Evolutionary conservation across 2,329 filamentous ascomycete genomes (phyloP).

Genomic region (Fusarium haematococcum): DNA sequence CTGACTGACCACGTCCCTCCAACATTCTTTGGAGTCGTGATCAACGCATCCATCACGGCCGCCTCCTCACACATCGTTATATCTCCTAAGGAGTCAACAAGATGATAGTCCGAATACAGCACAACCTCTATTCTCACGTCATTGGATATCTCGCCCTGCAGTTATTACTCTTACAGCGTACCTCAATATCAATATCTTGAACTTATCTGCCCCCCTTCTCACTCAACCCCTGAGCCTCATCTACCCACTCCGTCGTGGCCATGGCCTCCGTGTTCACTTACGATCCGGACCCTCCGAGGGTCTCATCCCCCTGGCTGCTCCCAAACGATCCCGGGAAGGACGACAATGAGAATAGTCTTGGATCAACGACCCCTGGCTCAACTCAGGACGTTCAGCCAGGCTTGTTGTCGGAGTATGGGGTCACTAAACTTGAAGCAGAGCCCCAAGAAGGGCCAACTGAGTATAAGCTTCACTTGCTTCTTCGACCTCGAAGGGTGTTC

Average conservation of each 20-base stretch:
- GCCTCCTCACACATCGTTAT: constrained; percentile 11
- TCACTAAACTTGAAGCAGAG: constrained; percentile 86
- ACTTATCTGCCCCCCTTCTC: background rate
- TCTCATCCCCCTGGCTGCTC: constrained; percentile 89
- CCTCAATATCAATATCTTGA: constrained; percentile 36
- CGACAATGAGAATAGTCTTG: constrained; percentile 43
- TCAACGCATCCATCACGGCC: constrained; percentile 30
- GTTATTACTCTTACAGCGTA: constrained; percentile 19
- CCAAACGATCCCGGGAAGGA: constrained; percentile 59
- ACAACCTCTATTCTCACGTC: constrained; percentile 24
- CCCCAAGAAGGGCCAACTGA: constrained; percentile 95
- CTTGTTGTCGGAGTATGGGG: constrained; percentile 70
- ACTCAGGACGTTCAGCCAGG: constrained; percentile 46
- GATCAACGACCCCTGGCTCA: constrained; percentile 41
- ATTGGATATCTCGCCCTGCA: constrained; percentile 19
- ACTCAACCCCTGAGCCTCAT: background rate
- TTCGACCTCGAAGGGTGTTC: constrained; percentile 82
- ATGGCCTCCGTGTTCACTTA: constrained; percentile 99
- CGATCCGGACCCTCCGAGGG: constrained; percentile 86
- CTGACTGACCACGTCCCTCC: constrained; percentile 31
- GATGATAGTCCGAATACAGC: constrained; percentile 42
- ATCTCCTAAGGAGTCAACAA: constrained; percentile 29
- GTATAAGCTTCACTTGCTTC: constrained; percentile 92
- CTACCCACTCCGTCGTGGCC: background rate
- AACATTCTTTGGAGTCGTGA: constrained; percentile 33